A percentile compares a stretch with the other conserved stretches of the same genome.
These are phyloP conservation scores for Sambucus nigra DNA, from an alignment of 129 eudicot species.

Conservation along the genomic window DNA sequence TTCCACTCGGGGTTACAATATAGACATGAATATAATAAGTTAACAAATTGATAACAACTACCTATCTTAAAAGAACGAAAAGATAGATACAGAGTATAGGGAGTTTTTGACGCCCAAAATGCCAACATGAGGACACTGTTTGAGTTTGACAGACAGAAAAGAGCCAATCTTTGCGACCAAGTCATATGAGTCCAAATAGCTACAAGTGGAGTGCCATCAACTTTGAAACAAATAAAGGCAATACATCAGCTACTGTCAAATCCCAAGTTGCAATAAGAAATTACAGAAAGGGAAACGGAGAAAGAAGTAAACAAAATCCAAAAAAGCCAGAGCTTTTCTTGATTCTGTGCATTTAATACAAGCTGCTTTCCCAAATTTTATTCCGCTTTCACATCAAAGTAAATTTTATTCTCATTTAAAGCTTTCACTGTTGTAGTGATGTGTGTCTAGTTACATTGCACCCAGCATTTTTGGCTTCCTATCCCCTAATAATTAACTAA, in stretches of 20 bases:
- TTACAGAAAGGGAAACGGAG: slow-evolving; percentile 12
- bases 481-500: no score
- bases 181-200: slow-evolving; percentile 18
- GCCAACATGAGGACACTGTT: slow-evolving; percentile 9
- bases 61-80: no score
- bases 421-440: slow-evolving; percentile 13
- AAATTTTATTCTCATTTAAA: slow-evolving; percentile 15
- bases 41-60: background rate
- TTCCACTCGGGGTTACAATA: background rate
- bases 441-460: no score
- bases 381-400: slow-evolving; percentile 23
- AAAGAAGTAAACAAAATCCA: no score
- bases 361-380: slow-evolving; percentile 15
- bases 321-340: no score
- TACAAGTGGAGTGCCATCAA: background rate
- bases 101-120: slow-evolving; percentile 2
- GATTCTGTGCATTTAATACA: slow-evolving; percentile 31
- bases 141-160: background rate
- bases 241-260: slow-evolving; percentile 28
- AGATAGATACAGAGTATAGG: background rate
- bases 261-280: slow-evolving; percentile 21
- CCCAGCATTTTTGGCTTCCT: slow-evolving; percentile 23
- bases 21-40: background rate
- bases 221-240: slow-evolving; percentile 7
- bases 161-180: background rate